Conservation (phyloP, 495 filamentous ascomycete genomes). For the Staphylotrichum tortipilum region DNA sequence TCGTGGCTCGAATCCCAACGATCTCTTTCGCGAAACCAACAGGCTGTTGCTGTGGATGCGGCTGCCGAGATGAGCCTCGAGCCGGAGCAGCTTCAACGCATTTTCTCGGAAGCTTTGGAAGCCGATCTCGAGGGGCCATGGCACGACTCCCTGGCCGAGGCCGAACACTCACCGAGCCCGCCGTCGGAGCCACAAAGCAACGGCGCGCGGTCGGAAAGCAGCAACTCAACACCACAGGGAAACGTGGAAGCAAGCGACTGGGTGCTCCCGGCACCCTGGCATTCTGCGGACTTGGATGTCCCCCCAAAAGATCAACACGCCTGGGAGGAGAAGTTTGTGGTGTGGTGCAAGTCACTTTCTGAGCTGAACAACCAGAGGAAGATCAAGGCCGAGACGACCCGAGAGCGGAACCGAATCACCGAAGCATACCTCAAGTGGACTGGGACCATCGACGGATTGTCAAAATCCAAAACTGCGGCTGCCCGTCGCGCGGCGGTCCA, state of each 20-base stretch:
- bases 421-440: slow-evolving; percentile 14
- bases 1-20: slow-evolving; percentile 12
- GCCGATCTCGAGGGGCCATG: background rate
- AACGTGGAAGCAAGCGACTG: slow-evolving; percentile 5
- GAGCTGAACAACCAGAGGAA: slow-evolving; percentile 11
- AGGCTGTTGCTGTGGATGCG: background rate
- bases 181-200: background rate
- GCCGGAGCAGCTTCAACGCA: background rate
- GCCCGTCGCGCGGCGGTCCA: slow-evolving; percentile 9
- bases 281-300: slow-evolving; percentile 4
- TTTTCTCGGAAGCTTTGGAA: slow-evolving; percentile 1
- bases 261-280: slow-evolving; percentile 2
- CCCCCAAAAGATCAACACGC: background rate
- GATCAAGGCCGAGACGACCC: background rate
- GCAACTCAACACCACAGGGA: background rate
- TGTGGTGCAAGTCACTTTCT: slow-evolving; percentile 16
- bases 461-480: slow-evolving; percentile 7
- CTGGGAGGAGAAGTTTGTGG: slow-evolving; percentile 14
- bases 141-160: background rate
- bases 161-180: background rate
- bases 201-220: background rate
- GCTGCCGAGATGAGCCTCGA: background rate
- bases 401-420: background rate
- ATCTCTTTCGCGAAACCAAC: background rate
- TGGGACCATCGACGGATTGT: slow-evolving; percentile 7